Conservation (phyloP, 2,329 filamentous ascomycete species). For the Fusarium palustre region DNA sequence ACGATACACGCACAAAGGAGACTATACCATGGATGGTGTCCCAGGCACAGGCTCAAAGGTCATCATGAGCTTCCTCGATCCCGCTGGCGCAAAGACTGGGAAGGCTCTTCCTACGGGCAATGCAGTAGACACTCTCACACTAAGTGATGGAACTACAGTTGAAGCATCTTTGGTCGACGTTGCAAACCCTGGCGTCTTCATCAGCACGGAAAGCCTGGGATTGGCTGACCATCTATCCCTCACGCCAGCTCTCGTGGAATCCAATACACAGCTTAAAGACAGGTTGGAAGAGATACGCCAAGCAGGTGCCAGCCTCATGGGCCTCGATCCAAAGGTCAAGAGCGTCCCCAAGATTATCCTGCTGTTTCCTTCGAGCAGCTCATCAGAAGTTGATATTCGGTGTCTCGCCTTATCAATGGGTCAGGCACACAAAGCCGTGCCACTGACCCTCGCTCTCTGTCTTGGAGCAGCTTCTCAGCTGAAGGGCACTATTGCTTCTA, state of each 20-base stretch:
- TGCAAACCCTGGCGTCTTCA: constrained; percentile 73
- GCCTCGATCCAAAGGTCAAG: constrained; percentile 59
- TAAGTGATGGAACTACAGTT: constrained; percentile 52
- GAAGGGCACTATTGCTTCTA: constrained; percentile 56
- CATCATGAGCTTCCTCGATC: constrained; percentile 70
- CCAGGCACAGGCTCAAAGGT: constrained; percentile 68
- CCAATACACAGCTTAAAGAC: constrained; percentile 55
- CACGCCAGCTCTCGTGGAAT: constrained; percentile 65
- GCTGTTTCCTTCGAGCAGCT: constrained; percentile 53
- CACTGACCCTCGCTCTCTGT: constrained; percentile 66
- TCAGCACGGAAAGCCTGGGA: constrained; percentile 65
- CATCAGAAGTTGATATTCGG: constrained; percentile 53
- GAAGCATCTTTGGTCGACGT: constrained; percentile 71
- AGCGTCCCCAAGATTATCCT: constrained; percentile 73
- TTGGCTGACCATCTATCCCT: constrained; percentile 60
- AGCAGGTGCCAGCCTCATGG: constrained; percentile 70
- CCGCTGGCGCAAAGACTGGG: constrained; percentile 73
- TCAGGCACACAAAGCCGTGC: constrained; percentile 67
- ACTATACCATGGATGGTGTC: constrained; percentile 74
- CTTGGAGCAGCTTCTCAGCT: constrained; percentile 62
- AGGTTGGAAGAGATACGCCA: constrained; percentile 68
- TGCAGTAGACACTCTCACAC: constrained; percentile 61
- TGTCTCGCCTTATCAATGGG: constrained; percentile 66
- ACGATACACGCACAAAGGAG: constrained; percentile 55
- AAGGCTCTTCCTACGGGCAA: constrained; percentile 64